Conservation (phyloP, 2,329 filamentous ascomycete genomes). For the Pseudogymnoascus sp. region DNA sequence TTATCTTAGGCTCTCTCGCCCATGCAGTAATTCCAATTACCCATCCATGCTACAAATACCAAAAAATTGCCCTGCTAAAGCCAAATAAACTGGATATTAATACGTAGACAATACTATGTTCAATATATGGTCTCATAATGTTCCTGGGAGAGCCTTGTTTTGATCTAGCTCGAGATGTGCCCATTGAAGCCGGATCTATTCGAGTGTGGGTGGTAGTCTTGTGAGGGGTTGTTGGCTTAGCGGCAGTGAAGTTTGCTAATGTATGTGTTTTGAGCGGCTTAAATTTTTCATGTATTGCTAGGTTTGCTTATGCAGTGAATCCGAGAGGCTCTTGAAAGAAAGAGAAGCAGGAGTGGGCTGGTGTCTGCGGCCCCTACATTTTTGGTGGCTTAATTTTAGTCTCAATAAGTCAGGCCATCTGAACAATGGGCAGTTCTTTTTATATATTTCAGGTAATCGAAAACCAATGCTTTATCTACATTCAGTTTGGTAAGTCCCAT, state of each 20-base stretch:
- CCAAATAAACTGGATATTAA: not conserved
- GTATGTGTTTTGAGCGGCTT: not conserved
- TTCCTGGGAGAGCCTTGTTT: not conserved
- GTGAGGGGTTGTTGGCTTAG: not conserved
- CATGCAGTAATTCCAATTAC: too few relatives aligned
- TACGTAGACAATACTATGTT: not conserved
- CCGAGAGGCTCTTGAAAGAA: not conserved
- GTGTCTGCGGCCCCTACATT: not conserved
- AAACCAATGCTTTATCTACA: not conserved
- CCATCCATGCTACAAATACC: not conserved
- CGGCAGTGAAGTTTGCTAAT: not conserved
- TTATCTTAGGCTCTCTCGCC: too few relatives aligned
- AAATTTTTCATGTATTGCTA: not conserved
- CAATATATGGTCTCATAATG: not conserved
- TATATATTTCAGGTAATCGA: not conserved
- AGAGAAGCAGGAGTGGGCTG: not conserved
- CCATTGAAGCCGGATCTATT: not conserved
- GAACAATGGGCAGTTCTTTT: not conserved
- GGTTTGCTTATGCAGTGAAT: not conserved
- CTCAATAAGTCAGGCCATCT: not conserved
- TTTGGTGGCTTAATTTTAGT: not conserved
- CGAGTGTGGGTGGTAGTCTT: not conserved
- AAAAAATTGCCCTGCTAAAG: not conserved
- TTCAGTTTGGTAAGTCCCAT: not conserved
- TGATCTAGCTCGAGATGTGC: not conserved